Base-by-base conservation (phyloP, 2,329 filamentous ascomycete genomes). In the Claviceps sp. region DNA sequence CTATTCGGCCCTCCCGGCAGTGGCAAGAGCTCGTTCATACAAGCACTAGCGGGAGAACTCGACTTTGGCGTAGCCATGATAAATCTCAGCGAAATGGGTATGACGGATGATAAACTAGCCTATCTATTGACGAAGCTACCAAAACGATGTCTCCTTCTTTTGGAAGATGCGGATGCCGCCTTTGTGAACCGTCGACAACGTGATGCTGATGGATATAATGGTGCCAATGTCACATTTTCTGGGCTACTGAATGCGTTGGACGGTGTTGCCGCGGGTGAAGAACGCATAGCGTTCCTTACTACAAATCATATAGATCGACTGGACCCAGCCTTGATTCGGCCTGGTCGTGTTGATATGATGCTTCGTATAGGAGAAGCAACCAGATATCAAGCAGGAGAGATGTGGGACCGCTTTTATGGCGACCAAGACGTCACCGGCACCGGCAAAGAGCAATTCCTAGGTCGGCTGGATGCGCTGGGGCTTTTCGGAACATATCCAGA, bases 401-500 rank as follows among this genome's bases (percentile, higher is more conserved):
- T 98, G 70, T 98, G 91, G 89, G 85, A 94, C 66, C 82, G 93
- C 20, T 98, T 97, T 71, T 98, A 97, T 63, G 85, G 86, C 4
- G 87, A 94, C 37, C 72, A 88, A 24, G 90, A 95, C 62, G 58
- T 61, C 1, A 76, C 81, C 51, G 81, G 82, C 16, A 67, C 70
- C 5, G 78, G 81, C 20, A 81, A 82, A 60, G 70, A 77, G 59
- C 72, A 76, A 18, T 97, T 98, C 70, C 68, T 97, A 57, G 63
- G 74, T 22, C 80, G 79, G 55, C 77, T 95, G 13, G 76, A 81
- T 45, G 75, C 82, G 48, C 71, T 93, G 16, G 84, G 85, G 0
- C 67, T 96, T 26, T 79, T 94, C 50, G 77, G 81, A 18, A 73
- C 78, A 50, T 73, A 71, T 22, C 62, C 71, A 26, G 75, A 75